A percentile compares a stretch with the other conserved stretches of the same genome.
Conservation (phyloP, 768 basidiomycete species). For the Leccinum boreale region DNA sequence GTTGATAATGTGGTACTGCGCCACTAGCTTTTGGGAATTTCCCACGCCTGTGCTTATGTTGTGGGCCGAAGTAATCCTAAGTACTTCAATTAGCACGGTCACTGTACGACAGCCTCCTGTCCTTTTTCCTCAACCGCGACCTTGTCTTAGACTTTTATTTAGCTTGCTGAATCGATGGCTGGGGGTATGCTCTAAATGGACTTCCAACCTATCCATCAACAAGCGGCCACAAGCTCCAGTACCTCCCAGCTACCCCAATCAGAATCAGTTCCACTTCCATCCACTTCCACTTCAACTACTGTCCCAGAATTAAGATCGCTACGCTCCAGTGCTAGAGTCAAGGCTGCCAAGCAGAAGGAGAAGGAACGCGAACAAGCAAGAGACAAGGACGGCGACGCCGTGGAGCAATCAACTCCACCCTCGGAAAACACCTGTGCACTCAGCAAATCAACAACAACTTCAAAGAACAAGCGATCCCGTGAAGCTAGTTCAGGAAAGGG, state of each 20-base stretch:
- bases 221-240: slow-evolving; percentile 69
- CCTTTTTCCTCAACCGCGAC: slow-evolving; percentile 26
- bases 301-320: slow-evolving; percentile 53
- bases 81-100: slow-evolving; percentile 23
- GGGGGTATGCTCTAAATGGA: slow-evolving; percentile 89
- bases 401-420: slow-evolving; percentile 38
- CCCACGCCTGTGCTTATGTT: slow-evolving; percentile 29
- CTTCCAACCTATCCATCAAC: slow-evolving; percentile 70
- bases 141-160: slow-evolving; percentile 20
- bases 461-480: slow-evolving; percentile 50
- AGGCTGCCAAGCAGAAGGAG: slow-evolving; percentile 70
- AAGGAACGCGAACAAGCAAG: slow-evolving; percentile 51
- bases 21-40: slow-evolving; percentile 18
- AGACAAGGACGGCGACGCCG: slow-evolving; percentile 51
- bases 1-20: neutral
- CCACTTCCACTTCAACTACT: slow-evolving; percentile 33
- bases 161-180: slow-evolving; percentile 67
- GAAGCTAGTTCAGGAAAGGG: slow-evolving; percentile 53
- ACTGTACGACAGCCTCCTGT: slow-evolving; percentile 14
- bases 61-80: slow-evolving; percentile 19
- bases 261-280: slow-evolving; percentile 34
- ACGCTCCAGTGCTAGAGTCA: slow-evolving; percentile 75
- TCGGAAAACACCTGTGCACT: slow-evolving; percentile 45
- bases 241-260: slow-evolving; percentile 40
- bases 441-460: slow-evolving; percentile 32